A percentile compares a stretch with the other conserved stretches of the same genome.
These are phyloP conservation scores for Debaryomycetaceae sp. DNA, from an alignment of 1,139 yeast genomes.

Conservation along the genomic window DNA sequence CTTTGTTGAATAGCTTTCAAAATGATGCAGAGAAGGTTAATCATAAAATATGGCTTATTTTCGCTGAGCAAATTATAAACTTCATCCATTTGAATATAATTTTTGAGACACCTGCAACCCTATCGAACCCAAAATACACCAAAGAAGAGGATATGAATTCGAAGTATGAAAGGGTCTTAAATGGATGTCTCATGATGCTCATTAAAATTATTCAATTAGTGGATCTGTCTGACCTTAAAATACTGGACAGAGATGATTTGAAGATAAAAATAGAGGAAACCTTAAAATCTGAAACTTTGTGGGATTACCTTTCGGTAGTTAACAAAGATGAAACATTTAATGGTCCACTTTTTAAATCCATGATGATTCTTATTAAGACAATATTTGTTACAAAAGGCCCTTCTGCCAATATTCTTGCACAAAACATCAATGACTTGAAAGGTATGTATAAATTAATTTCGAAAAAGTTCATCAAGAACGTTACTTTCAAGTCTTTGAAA, in stretches of 20 bases:
- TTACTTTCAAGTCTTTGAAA: slow-evolving; percentile 37
- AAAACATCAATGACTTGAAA: slow-evolving; percentile 17
- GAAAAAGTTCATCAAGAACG: slow-evolving; percentile 50
- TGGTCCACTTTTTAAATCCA: slow-evolving; percentile 45
- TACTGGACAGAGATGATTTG: slow-evolving; percentile 7
- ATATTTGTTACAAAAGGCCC: slow-evolving; percentile 11
- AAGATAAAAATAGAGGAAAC: slow-evolving; percentile 24
- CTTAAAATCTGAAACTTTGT: slow-evolving; percentile 37
- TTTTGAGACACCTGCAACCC: slow-evolving; percentile 56
- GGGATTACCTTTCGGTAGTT: slow-evolving; percentile 37
- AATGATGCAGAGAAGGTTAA: slow-evolving; percentile 53
- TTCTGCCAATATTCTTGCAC: slow-evolving; percentile 11
- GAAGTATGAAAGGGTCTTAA: slow-evolving; percentile 63
- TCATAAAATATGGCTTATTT: slow-evolving; percentile 55
- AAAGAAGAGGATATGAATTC: slow-evolving; percentile 62
- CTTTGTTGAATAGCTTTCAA: slow-evolving; percentile 55
- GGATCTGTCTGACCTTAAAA: slow-evolving; percentile 11
- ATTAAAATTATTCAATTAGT: slow-evolving; percentile 31
- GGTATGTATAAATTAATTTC: slow-evolving; percentile 42
- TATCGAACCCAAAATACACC: slow-evolving; percentile 75
- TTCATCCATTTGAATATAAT: slow-evolving; percentile 51
- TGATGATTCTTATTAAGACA: slow-evolving; percentile 32
- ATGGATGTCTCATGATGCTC: slow-evolving; percentile 51
- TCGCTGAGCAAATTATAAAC: slow-evolving; percentile 53
- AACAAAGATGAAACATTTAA: slow-evolving; percentile 28